Evolutionary conservation across 2,329 filamentous ascomycete species (phyloP).

Genomic region (Xylariaceae sp.): DNA sequence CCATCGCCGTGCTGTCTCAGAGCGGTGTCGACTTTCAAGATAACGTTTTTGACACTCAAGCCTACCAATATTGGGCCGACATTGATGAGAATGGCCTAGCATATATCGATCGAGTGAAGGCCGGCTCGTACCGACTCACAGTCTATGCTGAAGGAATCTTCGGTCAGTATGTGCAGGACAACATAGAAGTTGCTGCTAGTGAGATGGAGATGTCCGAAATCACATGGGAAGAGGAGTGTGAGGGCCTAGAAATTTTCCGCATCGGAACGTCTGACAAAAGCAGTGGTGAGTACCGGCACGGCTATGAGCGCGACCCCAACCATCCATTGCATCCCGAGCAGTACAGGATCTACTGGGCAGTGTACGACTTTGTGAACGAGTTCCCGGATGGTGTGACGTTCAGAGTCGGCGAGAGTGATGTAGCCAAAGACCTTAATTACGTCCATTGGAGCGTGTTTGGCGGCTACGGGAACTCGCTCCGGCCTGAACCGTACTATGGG

Average conservation of each 20-base stretch:
- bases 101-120: conserved; percentile 49
- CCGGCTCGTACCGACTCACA: conserved; percentile 57
- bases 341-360: conserved; percentile 58
- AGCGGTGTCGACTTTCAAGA: conserved; percentile 53
- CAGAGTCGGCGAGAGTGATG: conserved; percentile 49
- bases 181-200: conserved; percentile 38
- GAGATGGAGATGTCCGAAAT: conserved; percentile 34
- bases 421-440: conserved; percentile 53
- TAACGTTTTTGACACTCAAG: conserved; percentile 48
- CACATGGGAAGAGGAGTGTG: conserved; percentile 45
- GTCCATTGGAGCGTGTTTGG: conserved; percentile 64
- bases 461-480: conserved; percentile 44
- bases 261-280: conserved; percentile 60
- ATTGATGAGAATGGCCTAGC: conserved; percentile 44
- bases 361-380: conserved; percentile 55
- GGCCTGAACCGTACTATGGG: conserved; percentile 36
- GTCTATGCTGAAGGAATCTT: conserved; percentile 60
- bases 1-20: conserved; percentile 52
- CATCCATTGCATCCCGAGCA: conserved; percentile 38
- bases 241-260: conserved; percentile 50
- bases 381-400: conserved; percentile 57
- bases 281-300: conserved; percentile 57
- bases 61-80: conserved; percentile 60
- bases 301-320: conserved; percentile 40
- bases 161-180: conserved; percentile 53